A percentile compares a stretch with the other conserved stretches of the same genome.
Evolutionary conservation across 1,284 basidiomycete species (phyloP).

Genomic region (Puccinia hordei): DNA sequence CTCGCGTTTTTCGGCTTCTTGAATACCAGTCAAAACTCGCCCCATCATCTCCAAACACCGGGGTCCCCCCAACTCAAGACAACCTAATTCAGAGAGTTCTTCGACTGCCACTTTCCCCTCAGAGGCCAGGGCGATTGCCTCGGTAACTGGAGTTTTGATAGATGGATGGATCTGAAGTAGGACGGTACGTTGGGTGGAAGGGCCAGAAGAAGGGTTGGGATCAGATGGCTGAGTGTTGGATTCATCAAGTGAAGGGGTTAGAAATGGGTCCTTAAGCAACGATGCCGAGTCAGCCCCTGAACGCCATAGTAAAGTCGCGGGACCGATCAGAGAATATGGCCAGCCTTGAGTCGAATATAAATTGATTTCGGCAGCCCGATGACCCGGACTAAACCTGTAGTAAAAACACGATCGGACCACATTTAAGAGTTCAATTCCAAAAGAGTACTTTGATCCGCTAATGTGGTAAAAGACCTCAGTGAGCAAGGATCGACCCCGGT

Average conservation of each 20-base stretch:
- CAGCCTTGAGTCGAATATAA: slow-evolving; percentile 63
- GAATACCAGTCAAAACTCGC: slow-evolving; percentile 23
- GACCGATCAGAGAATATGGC: slow-evolving; percentile 72
- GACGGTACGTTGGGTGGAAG: slow-evolving; percentile 22
- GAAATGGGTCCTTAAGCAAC: neutral
- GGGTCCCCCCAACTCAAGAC: slow-evolving; percentile 36
- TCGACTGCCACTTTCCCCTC: neutral
- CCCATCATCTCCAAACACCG: slow-evolving; percentile 41
- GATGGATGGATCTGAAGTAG: slow-evolving; percentile 47
- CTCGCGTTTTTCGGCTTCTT: slow-evolving; percentile 34
- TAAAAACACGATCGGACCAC: slow-evolving; percentile 7
- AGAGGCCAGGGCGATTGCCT: slow-evolving; percentile 30
- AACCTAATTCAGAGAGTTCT: slow-evolving; percentile 21
- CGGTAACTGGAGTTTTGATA: slow-evolving; percentile 30
- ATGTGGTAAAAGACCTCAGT: slow-evolving; percentile 30
- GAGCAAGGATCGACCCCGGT: slow-evolving; percentile 39
- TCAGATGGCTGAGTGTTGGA: slow-evolving; percentile 53
- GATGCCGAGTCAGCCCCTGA: slow-evolving; percentile 57
- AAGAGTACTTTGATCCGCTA: neutral
- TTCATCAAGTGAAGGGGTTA: slow-evolving; percentile 42
- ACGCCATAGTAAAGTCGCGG: slow-evolving; percentile 74
- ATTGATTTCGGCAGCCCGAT: slow-evolving; percentile 57
- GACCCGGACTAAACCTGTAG: slow-evolving; percentile 66
- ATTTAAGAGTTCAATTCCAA: neutral
- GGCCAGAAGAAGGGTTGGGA: slow-evolving; percentile 1